These are phyloP conservation scores for Helminthosporium solani DNA, from an alignment of 2,329 filamentous ascomycete genomes.

Conservation along the genomic window DNA sequence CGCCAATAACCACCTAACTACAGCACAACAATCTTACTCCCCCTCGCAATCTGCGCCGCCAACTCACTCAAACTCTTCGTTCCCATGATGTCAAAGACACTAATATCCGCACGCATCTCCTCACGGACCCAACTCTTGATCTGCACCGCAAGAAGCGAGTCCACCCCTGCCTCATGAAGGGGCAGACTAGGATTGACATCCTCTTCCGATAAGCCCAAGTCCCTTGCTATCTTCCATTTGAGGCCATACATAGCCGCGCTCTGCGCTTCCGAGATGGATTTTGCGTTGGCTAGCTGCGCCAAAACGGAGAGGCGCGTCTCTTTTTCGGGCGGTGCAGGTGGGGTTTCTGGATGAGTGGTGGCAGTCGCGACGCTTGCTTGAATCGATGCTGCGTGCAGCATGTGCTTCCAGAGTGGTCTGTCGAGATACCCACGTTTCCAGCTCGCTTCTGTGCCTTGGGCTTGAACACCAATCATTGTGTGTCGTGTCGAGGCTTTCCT, in stretches of 20 bases:
- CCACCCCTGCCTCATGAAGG: slow-evolving; percentile 16
- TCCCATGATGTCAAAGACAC: slow-evolving; percentile 20
- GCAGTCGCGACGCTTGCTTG: not conserved
- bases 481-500: not conserved
- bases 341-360: not conserved
- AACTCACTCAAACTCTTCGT: slow-evolving; percentile 4
- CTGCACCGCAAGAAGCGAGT: slow-evolving; percentile 28
- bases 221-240: not conserved
- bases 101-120: slow-evolving; percentile 17
- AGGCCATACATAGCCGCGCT: not conserved
- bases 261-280: not conserved
- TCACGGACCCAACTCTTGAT: slow-evolving; percentile 20
- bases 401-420: not conserved
- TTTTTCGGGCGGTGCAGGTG: not conserved
- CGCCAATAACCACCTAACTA: no score
- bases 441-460: not conserved
- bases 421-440: not conserved
- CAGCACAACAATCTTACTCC: not conserved
- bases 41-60: not conserved
- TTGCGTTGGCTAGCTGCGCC: not conserved
- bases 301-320: not conserved
- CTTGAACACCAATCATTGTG: not conserved
- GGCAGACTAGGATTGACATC: slow-evolving; percentile 9
- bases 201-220: slow-evolving; percentile 4
- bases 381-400: not conserved